Base-by-base conservation (phyloP, 768 basidiomycete species). In the Serpula lacrymans region DNA sequence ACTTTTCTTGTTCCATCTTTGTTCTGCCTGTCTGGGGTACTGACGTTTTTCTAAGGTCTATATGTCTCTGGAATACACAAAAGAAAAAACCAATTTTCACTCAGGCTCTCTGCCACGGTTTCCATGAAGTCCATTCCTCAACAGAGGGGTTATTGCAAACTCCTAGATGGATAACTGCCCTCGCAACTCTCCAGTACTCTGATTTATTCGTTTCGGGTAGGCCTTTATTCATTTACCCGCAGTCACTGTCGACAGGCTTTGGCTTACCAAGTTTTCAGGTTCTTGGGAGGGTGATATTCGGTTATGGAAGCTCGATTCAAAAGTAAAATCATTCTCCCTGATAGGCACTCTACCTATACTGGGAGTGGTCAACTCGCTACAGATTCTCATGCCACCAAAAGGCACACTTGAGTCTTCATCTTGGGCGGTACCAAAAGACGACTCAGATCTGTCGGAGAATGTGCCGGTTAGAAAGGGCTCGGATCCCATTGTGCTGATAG, bases 51-150 rank as follows among this genome's bases (percentile, higher is more conserved):
- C 24, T 46, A 45, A 93, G 94, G 0, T 85, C 93, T n/a, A 82
- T 99, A 55, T 88, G 78, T 45, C 74, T 99, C 4, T 99, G 95
- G 93, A 79, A 75, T 22, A 96, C 80, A 8, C 75, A 77, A 46
- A 95, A 92, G 74, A 97, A 98, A 71, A 98, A 98, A 63, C 91
- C 96, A 0, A 67, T 95, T 31, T 96, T 88, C 63, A 89, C 84
- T 0, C 79, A 86, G 43, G 72, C 84, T 5, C 67, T 97, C 32
- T 88, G 91, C 3, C 96, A 99, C 59, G 96, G 96, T 4, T 64
- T 93, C 31, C 75, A 87, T 49, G 79, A 86, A 58, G 68, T 71
- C 5, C 62, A 72, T 11, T 87, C 85, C 1, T 77, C 85, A 41
- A 80, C 82, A 0, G 90, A 88, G 53, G 88, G 87, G 13, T 52